Evolutionary conservation across 1,284 basidiomycete genomes (phyloP).

Genomic region (Gymnopus androsaceus): DNA sequence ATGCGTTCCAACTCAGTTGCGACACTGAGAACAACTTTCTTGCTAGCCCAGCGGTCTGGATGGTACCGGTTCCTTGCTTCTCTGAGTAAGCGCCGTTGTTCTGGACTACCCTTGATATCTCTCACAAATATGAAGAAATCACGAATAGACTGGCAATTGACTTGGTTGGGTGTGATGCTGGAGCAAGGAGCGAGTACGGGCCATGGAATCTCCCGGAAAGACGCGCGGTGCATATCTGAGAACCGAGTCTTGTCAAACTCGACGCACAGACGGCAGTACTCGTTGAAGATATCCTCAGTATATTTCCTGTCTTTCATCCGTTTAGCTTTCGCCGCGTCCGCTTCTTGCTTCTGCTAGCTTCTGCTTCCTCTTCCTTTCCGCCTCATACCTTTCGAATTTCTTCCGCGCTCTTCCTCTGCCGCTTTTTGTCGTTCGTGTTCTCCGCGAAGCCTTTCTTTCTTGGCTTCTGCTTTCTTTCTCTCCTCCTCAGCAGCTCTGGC

Average conservation of each 20-base stretch:
- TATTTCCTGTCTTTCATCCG: neutral
- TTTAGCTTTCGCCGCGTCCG: slow-evolving; percentile 1
- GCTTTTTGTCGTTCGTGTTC: neutral
- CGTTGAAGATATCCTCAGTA: neutral
- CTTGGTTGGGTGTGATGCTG: neutral
- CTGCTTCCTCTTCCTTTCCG: neutral
- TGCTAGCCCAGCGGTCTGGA: slow-evolving; percentile 3
- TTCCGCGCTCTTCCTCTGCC: neutral
- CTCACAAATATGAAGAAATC: neutral
- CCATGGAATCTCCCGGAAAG: slow-evolving; percentile 4
- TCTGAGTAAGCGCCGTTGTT: neutral
- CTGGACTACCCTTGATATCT: neutral
- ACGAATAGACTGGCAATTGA: neutral
- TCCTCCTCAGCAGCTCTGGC: neutral
- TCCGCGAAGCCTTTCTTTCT: neutral
- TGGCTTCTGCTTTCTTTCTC: neutral
- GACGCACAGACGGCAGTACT: neutral
- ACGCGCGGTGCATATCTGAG: neutral
- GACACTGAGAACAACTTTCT: neutral
- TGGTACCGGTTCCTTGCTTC: neutral
- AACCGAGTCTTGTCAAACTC: slow-evolving; percentile 3
- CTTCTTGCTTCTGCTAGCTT: neutral
- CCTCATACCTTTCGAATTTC: neutral
- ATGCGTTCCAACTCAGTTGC: neutral
- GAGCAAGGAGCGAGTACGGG: neutral